Percentiles rank a stretch among this genome's conserved stretches.
These are phyloP conservation scores for Dactylellina sp. DNA, from an alignment of 2,329 filamentous ascomycete species.

Conservation along the genomic window DNA sequence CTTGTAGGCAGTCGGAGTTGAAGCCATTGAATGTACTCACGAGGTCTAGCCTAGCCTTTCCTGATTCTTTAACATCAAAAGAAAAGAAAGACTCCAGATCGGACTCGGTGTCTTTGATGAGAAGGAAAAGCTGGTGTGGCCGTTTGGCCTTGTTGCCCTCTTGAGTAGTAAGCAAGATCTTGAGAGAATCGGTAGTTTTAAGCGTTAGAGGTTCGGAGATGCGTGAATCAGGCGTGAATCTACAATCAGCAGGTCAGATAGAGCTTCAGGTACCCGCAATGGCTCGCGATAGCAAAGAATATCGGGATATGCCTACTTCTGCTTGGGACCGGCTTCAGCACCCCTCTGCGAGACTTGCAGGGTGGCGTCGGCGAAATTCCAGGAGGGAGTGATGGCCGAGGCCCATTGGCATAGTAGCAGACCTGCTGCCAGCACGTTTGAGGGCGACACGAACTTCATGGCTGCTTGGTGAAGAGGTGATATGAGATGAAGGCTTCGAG, in stretches of 20 bases:
- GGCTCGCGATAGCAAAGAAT: slow-evolving; percentile 2
- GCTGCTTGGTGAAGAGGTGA: slow-evolving; percentile 1
- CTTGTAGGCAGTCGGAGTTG: not conserved
- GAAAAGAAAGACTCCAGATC: slow-evolving; percentile 90
- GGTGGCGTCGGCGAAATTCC: slow-evolving; percentile 47
- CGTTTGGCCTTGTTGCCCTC: slow-evolving; percentile 82
- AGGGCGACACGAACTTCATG: slow-evolving; percentile 41
- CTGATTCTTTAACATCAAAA: slow-evolving; percentile 80
- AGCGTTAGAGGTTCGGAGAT: slow-evolving; percentile 75
- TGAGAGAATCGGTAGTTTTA: slow-evolving; percentile 77
- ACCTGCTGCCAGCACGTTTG: slow-evolving; percentile 48
- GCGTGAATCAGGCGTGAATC: slow-evolving; percentile 71
- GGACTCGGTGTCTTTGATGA: slow-evolving; percentile 78
- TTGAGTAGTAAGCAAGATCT: slow-evolving; percentile 82
- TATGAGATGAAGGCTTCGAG: slow-evolving; percentile 17
- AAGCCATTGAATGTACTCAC: slow-evolving; percentile 66
- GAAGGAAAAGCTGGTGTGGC: slow-evolving; percentile 92
- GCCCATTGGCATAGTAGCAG: slow-evolving; percentile 50
- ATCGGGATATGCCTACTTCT: slow-evolving; percentile 24
- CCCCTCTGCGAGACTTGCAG: slow-evolving; percentile 51
- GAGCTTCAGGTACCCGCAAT: not conserved
- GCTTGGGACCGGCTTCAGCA: slow-evolving; percentile 39
- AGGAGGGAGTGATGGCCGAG: slow-evolving; percentile 20
- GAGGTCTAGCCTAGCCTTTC: slow-evolving; percentile 85
- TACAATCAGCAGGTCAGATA: slow-evolving; percentile 61